A percentile compares a stretch with the other conserved stretches of the same genome.
Conservation (phyloP, 2,329 filamentous ascomycete genomes). For the Xylaria polymorpha region DNA sequence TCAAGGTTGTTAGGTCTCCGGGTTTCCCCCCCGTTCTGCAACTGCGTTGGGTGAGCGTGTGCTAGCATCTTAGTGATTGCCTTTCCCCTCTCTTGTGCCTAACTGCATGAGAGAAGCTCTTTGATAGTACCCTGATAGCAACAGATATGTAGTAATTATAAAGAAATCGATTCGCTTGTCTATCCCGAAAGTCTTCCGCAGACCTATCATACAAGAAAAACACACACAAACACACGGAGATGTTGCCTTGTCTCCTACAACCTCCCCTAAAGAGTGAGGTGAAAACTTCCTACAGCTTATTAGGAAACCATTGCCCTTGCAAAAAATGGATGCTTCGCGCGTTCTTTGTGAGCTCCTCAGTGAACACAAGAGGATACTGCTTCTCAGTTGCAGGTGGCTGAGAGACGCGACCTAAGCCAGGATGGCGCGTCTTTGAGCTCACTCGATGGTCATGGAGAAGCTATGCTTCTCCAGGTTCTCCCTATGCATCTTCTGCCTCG, state of each 20-base stretch:
- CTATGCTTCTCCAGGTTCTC: not conserved
- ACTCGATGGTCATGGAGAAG: not conserved
- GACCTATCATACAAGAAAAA: constrained; percentile 30
- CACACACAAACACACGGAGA: constrained; percentile 9
- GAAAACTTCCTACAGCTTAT: not conserved
- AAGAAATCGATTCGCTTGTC: constrained; percentile 26
- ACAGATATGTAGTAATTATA: constrained; percentile 12
- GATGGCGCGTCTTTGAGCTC: not conserved
- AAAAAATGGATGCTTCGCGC: not conserved
- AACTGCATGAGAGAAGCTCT: not conserved
- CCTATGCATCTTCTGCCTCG: constrained; percentile 49
- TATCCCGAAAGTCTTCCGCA: constrained; percentile 22
- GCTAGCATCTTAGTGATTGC: not conserved
- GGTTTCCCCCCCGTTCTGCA: not conserved
- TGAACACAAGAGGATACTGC: not conserved
- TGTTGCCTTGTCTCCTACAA: constrained; percentile 18
- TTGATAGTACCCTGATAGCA: not conserved
- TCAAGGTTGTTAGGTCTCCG: not conserved
- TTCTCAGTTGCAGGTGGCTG: not conserved
- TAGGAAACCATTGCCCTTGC: constrained; percentile 5
- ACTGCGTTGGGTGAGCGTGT: not conserved
- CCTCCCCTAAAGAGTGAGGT: not conserved
- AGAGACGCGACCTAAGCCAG: not conserved
- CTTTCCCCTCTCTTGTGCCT: not conserved
- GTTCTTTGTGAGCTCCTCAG: not conserved